phyloP scores from a whole-genome alignment of 2,329 filamentous ascomycete species.

The Fusarium avenaceum region DNA sequence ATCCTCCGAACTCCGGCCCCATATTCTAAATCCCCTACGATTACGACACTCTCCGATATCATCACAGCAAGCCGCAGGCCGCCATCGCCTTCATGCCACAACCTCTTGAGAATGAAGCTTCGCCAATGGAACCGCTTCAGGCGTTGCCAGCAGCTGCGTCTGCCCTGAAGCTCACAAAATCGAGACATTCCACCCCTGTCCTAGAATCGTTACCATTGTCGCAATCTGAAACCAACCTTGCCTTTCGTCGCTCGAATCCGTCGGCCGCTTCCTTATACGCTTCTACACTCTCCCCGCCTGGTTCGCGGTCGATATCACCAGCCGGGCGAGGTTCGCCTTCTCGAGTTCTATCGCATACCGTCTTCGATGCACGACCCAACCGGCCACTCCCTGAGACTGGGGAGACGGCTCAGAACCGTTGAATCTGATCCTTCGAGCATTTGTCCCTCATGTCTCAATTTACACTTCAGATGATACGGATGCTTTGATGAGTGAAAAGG shows the following conservation, averaged over 20 bases:
- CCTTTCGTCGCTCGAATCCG: conserved; percentile 67
- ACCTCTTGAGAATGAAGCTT: conserved; percentile 69
- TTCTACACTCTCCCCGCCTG: conserved; percentile 75
- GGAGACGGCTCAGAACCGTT: conserved; percentile 67
- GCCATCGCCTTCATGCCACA: conserved; percentile 73
- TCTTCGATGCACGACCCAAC: conserved; percentile 64
- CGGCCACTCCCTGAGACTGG: conserved; percentile 61
- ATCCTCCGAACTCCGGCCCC: conserved; percentile 35
- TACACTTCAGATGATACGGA: conserved; percentile 91
- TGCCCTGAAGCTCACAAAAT: conserved; percentile 70
- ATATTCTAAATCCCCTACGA: conserved; percentile 18
- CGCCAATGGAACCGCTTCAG: conserved; percentile 76
- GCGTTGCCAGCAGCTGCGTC: conserved; percentile 77
- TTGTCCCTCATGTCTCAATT: conserved; percentile 89
- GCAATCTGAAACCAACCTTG: conserved; percentile 66
- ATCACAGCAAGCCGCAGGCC: conserved; percentile 25
- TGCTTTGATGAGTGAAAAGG: conserved; percentile 83
- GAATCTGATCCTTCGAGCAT: conserved; percentile 82
- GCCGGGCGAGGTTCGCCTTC: conserved; percentile 71
- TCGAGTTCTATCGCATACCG: conserved; percentile 68
- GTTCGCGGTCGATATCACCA: conserved; percentile 77
- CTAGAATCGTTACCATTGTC: conserved; percentile 62
- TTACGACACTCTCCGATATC: conserved; percentile 23
- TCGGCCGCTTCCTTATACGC: conserved; percentile 73
- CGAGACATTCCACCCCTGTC: conserved; percentile 69